phyloP scores from a whole-genome alignment of 495 filamentous ascomycete species.

The Poronia punctata region DNA sequence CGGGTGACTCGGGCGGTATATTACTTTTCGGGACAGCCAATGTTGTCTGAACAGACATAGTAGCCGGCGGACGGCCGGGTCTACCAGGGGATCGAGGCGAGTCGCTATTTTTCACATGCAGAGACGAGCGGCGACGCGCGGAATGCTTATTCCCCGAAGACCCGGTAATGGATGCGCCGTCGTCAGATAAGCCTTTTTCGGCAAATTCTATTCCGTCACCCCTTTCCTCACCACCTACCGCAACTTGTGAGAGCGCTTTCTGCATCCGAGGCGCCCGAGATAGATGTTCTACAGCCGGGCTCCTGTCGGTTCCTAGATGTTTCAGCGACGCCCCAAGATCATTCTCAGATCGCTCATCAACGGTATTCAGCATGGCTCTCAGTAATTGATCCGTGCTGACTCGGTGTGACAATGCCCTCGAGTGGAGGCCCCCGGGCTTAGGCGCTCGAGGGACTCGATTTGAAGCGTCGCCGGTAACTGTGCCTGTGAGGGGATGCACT shows the following conservation, averaged over 20 bases:
- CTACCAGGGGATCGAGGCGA: background rate
- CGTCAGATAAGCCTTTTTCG: too few relatives aligned
- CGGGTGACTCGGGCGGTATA: constrained; percentile 16
- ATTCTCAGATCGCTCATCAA: background rate
- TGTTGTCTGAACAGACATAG: background rate
- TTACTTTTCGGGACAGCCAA: constrained; percentile 9
- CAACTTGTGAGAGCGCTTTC: too few relatives aligned
- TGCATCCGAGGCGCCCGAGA: background rate
- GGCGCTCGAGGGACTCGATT: background rate
- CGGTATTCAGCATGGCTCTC: constrained; percentile 2
- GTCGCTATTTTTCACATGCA: too few relatives aligned
- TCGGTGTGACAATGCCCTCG: background rate
- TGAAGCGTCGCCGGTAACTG: too few relatives aligned
- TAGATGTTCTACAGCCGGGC: background rate
- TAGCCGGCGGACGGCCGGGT: background rate
- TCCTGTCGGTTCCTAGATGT: background rate
- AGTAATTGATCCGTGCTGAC: background rate
- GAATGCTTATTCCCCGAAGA: too few relatives aligned
- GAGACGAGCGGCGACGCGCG: too few relatives aligned
- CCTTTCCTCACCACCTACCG: too few relatives aligned
- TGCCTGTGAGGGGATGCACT: background rate
- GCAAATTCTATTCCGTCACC: too few relatives aligned
- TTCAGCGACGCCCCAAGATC: background rate
- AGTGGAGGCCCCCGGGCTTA: background rate
- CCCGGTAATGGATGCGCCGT: too few relatives aligned